Evolutionary conservation across 352 stramenopile genomes (phyloP), one percentile per base, ranked within the genome.

Genomic region (Albugo candida): DNA sequence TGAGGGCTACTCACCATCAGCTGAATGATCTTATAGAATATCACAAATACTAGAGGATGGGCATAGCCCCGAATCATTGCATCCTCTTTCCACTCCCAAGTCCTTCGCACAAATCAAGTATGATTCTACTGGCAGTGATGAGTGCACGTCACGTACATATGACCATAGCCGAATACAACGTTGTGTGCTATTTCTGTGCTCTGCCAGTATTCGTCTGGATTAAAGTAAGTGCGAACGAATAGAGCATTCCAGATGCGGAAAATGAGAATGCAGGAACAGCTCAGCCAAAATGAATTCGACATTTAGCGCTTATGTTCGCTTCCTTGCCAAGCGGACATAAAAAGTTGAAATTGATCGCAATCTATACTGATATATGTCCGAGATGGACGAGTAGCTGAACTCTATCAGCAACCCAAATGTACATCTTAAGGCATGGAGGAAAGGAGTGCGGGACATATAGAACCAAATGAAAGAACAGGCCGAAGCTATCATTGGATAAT

Each of bases 141-240:
- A n/a, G 39, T 20, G 8, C 36, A 5, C 21, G 6, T 8, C 39
- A 58, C 76, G 40, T 49, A 91, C 77, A 89, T 42, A 34, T 92
- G 63, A 39, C 80, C 76, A 43, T 92, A 86, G 48, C 70, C 74
- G 55, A 91, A 93, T n/a, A 83, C 80, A 41, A 92, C 56, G 40
- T 61, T 71, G 42, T 93, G 79, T 42, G 80, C 80, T 31, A 93
- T 76, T 57, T 93, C 80, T 1, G 74, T 78, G 49, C 78, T 83
- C 55, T 93, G 80, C 80, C 80, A 93, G 60, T 82, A 93, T 60
- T 93, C 80, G 51, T 93, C 80, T 16, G 80, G 73, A 47, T 88
- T 89, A 62, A 92, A 93, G 42, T 59, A 66, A 48, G 80, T 89
- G 56, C 71, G 72, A 45, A 93, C 78, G 19, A 88, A 84, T 12